Evolutionary conservation across 2,329 filamentous ascomycete genomes (phyloP), one percentile per base, ranked within the genome.

Genomic region (Huntiella savannae): DNA sequence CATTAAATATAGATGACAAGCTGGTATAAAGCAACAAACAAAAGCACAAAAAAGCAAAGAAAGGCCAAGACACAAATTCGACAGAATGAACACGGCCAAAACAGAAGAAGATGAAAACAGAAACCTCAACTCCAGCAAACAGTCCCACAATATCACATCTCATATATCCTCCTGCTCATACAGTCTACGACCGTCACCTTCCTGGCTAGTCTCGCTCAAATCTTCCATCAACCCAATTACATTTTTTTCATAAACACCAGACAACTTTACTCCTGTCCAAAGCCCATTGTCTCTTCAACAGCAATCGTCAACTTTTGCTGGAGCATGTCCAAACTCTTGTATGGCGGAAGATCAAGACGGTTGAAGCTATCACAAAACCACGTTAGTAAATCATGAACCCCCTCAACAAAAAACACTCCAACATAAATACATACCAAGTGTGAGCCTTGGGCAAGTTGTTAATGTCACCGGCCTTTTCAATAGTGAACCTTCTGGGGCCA

Each of bases 261-360:
- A 12, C 38, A 40, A 40, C 40, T 32, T 54, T 85, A 98, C 68
- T 98, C 91, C 67, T 98, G 91, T 53, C 91, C 91, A 60, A 98
- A 98, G 52, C 91, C 91, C 69, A 98, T 87, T 0, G 91, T 98
- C 68, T 98, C 91, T 65, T 98, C 91, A 47, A 98, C 91, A 19
- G 91, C 91, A 63, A 94, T 93, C 5, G 87, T 91, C 55, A 98
- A 70, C 66, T 98, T 98, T 58, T 79, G 70, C 59, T 88, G 81
- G 54, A 98, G 70, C 55, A 75, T 75, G 52, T 96, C 88, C 56
- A 87, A 72, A 16, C 71, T 76, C 69, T 95, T 96, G 61, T 98
- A 98, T 22, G 85, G 79, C 36, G 91, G 91, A 43, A 98, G 67
- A 63, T 98, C 91, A 54, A 98, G 73, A 56, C 91, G 86, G 63